These are phyloP conservation scores for Musa acuminata DNA, from an alignment of 176 grass and related monocot genomes.

Conservation along the genomic window DNA sequence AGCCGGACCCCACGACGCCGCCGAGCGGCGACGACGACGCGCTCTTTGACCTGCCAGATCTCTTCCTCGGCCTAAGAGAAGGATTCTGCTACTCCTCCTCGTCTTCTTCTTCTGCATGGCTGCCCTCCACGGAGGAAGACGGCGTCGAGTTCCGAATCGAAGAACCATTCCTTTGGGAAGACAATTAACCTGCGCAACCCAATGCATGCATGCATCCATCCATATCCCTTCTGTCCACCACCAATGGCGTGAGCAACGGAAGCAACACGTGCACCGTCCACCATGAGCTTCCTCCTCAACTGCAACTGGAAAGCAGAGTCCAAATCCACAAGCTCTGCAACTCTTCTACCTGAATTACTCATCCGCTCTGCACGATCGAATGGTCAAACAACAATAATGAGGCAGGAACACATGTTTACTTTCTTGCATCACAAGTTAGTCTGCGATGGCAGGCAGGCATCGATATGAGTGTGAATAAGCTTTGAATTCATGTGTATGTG, in stretches of 20 bases:
- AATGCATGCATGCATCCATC: neutral
- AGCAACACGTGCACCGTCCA: too few relatives aligned
- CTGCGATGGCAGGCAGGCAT: too few relatives aligned
- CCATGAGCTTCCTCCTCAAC: too few relatives aligned
- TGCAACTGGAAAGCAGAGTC: too few relatives aligned
- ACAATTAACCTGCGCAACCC: neutral
- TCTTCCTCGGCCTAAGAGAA: neutral
- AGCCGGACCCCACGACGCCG: neutral
- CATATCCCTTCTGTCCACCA: neutral
- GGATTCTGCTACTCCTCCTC: conserved; percentile 6
- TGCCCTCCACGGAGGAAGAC: neutral
- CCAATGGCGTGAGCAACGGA: neutral
- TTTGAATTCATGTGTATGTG: too few relatives aligned
- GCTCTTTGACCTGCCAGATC: conserved; percentile 20
- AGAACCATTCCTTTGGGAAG: conserved; percentile 23
- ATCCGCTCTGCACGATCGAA: too few relatives aligned
- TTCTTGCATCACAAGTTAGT: too few relatives aligned
- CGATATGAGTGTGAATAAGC: too few relatives aligned
- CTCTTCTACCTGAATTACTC: too few relatives aligned
- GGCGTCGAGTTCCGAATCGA: conserved; percentile 13
- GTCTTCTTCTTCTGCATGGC: conserved; percentile 25
- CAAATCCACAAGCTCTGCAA: too few relatives aligned
- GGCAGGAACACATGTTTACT: too few relatives aligned
- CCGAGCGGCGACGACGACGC: conserved; percentile 15
- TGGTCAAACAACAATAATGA: too few relatives aligned